Base-by-base conservation (phyloP, 495 filamentous ascomycete species). In the Physcia stellaris region DNA sequence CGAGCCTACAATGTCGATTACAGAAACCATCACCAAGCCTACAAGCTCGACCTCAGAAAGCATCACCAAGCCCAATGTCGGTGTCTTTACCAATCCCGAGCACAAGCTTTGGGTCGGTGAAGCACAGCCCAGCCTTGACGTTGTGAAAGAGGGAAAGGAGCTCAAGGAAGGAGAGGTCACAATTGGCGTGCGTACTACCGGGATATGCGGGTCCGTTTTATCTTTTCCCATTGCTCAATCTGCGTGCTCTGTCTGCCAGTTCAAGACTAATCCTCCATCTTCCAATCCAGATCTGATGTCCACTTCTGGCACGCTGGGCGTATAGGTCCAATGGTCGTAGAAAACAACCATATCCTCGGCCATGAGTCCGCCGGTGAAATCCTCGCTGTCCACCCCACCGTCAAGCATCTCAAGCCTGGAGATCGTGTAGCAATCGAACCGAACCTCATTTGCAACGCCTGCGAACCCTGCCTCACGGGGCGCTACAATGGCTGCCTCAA, bases 51-150 rank as follows among this genome's bases (percentile, higher is more conserved):
- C 37, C 2, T 12, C 43, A 17, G 38, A 42, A 3, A 38, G 47
- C 2, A 27, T 53, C 24, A 45, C 36, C 21, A 93, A 92, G 67
- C 55, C 83, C 40, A 96, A 94, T 61, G 87, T 96, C 50, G 88
- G 83, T 49, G 86, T 94, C 36, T 96, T 80, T 68, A 96, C 87
- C 35, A 92, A 94, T 60, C 85, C 87, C 21, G 68, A 73, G 20
- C 87, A 96, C 54, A 81, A 94, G 47, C 66, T 96, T 36, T 96
- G 87, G 83, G 76, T 94, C 30, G 80, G 71, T 36, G 79, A 84
- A 30, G 75, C 84, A 1, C 64, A 66, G 39, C 88, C 88, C 1
- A 76, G 73, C 12, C 61, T 83, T 4, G 82, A 92, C 53, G 74
- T 77, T 43, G 73, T 90, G 22, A 70, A 79, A 54, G 73, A 66